Evolutionary conservation across 2,329 filamentous ascomycete genomes (phyloP), one percentile per base, ranked within the genome.

Genomic region (Diatrype stigma): DNA sequence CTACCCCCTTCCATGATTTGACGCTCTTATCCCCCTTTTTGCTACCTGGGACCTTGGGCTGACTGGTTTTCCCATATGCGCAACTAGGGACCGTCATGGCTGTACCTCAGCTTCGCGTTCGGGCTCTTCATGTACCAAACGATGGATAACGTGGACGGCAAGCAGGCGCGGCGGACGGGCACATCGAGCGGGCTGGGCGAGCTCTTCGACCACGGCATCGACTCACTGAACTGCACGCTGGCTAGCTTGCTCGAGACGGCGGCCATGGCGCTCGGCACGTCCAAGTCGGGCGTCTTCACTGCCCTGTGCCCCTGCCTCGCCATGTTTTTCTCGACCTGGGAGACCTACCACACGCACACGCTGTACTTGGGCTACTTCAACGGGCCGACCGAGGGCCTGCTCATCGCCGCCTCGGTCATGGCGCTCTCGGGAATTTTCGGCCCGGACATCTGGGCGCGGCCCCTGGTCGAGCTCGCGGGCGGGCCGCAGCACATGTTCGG

Each of bases 301-400:
- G 91, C 92, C 2, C 76, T 99, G 42, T 85, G 93, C 54, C 94
- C 94, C 1, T 95, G 91, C 61, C 75, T 99, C 42, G 90, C 94
- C 53, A 99, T 99, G 94, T 99, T 96, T 78, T 96, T 99, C 74
- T 96, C 93, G 3, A 99, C 94, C 2, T 99, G 94, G 94, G 94
- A 99, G 73, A 99, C 94, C 1, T 99, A 96, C 70, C 94, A 99
- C 72, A 96, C 94, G 5, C 94, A 99, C 70, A 97, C 94, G 0
- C 77, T 99, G 6, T 99, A 96, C 70, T 84, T 99, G 12, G 94
- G 94, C 50, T 90, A 93, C 68, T 88, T 99, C 81, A 99, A 99
- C 69, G 94, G 94, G 1, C 94, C 94, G 2, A 99, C 94, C 32
- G 94, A 99, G 75, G 94, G 94, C 19, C 77, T 99, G 32, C 85